Conservation (phyloP, 2,329 filamentous ascomycete species). For the Pseudogymnoascus sp. region DNA sequence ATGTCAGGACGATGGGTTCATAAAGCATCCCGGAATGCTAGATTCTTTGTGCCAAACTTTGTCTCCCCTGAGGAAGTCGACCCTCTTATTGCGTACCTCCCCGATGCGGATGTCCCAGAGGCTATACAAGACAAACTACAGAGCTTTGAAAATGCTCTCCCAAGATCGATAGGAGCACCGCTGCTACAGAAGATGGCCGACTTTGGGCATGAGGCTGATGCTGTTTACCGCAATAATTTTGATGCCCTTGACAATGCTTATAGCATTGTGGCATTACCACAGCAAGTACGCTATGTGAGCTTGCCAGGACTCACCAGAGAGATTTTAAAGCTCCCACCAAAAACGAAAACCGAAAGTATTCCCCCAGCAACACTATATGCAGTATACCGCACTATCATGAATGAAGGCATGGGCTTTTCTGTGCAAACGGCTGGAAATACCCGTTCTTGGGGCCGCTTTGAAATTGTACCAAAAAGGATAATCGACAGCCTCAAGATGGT, state of each 20-base stretch:
- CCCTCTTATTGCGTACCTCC: slow-evolving; percentile 37
- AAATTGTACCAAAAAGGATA: slow-evolving; percentile 1
- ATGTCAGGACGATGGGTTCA: slow-evolving; percentile 41
- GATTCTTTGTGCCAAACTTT: slow-evolving; percentile 38
- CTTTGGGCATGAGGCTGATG: slow-evolving; percentile 36
- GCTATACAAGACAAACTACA: slow-evolving; percentile 29
- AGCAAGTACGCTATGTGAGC: slow-evolving; percentile 26
- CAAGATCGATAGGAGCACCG: slow-evolving; percentile 35
- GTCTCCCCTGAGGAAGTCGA: slow-evolving; percentile 34
- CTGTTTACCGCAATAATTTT: slow-evolving; percentile 38
- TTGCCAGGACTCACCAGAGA: not conserved
- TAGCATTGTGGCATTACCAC: slow-evolving; percentile 34
- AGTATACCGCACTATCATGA: slow-evolving; percentile 6
- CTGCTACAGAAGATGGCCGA: slow-evolving; percentile 34
- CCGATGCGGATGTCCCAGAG: slow-evolving; percentile 28
- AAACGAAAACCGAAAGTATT: not conserved
- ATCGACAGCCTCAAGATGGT: slow-evolving; percentile 2
- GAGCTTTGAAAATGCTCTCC: slow-evolving; percentile 33
- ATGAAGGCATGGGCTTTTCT: not conserved
- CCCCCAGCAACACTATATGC: not conserved
- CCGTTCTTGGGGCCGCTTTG: slow-evolving; percentile 2
- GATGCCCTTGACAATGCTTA: slow-evolving; percentile 41
- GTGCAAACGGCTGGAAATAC: not conserved
- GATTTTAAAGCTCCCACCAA: not conserved
- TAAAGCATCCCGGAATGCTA: slow-evolving; percentile 25